Evolutionary conservation across 1,284 basidiomycete genomes (phyloP).

Genomic region (Ganoderma meredithae): DNA sequence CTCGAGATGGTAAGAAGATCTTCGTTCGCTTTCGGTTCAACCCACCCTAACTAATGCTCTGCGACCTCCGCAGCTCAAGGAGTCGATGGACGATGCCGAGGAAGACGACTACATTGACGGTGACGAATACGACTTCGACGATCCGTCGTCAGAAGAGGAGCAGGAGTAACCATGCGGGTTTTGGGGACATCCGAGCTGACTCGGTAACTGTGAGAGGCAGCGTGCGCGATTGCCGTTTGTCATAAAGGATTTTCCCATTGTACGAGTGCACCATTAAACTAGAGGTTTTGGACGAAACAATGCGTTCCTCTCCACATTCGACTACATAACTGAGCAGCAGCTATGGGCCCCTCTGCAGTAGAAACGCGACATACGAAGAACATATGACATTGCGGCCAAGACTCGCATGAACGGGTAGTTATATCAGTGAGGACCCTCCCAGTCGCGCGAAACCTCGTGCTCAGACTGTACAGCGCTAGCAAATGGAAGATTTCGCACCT

Average conservation of each 20-base stretch:
- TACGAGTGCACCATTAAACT: slow-evolving; percentile 25
- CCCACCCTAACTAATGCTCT: slow-evolving; percentile 3
- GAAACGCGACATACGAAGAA: neutral
- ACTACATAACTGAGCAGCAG: neutral
- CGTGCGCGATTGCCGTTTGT: neutral
- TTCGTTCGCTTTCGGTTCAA: neutral
- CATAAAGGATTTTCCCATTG: slow-evolving; percentile 13
- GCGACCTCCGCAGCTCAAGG: slow-evolving; percentile 63
- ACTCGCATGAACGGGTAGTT: no score
- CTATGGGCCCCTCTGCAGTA: no score
- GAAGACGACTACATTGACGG: slow-evolving; percentile 57
- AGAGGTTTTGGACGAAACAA: slow-evolving; percentile 20
- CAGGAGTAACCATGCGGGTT: slow-evolving; percentile 32
- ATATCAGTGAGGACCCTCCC: no score
- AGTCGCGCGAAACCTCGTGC: no score
- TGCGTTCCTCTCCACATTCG: slow-evolving; percentile 7
- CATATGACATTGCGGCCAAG: neutral
- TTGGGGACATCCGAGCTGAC: slow-evolving; percentile 4
- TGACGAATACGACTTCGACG: slow-evolving; percentile 36
- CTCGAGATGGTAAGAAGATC: slow-evolving; percentile 79
- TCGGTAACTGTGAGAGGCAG: neutral
- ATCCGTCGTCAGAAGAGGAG: slow-evolving; percentile 31
- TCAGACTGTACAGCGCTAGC: neutral
- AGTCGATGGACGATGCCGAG: slow-evolving; percentile 77
- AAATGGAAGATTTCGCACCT: no score